Base-by-base conservation (phyloP, 306 rosid genomes). In the Pachyrhizus erosus region DNA sequence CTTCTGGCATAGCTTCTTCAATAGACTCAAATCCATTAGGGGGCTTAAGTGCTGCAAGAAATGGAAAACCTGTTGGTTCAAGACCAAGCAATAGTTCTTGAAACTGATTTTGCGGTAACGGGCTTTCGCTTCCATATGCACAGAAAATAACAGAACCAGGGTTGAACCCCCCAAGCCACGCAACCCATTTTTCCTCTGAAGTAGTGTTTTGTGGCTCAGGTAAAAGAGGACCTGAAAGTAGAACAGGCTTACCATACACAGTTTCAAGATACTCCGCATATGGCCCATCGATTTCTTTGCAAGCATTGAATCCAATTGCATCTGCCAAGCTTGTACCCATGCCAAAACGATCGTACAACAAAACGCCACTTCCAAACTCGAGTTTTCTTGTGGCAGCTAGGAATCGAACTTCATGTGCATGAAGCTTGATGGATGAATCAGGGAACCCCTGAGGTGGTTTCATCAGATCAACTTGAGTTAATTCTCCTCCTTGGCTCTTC, bases 191-290 rank as follows among this genome's bases (percentile, higher is more conserved):
- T 27, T 69, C 79, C 9, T 85, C 85, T 11, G 80, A 76, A 48
- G 64, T 18, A 3, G 62, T 0, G 0, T 13, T 69, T 0, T 79
- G 15, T 39, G 68, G 45, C 14, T 75, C 78, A 13, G 85, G 82
- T 58, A 80, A 9, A 0, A 85, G 27, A n/a, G 87, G 85, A 9
- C 87, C 87, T 2, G 82, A 75, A 18, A 85, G 79, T 2, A 80
- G 3, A 61, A 80, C 54, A 2, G 82, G 79, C 66, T 85, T 85
- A 0, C 10, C 49, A 20, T n/a, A 76, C 12, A 48, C 42, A 0
- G 14, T 6, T 75, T 69, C 64, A 29, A 85, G 79, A 62, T 58
- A 84, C 3, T 80, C 75, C 1, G 42, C 55, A 46, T 80, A 84
- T 1, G n/a, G 34, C 5, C 84, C 87, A 0, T 80, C 84, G 26